phyloP scores from a whole-genome alignment of 495 filamentous ascomycete genomes.

The Paragyromitra xinjiangensis region DNA sequence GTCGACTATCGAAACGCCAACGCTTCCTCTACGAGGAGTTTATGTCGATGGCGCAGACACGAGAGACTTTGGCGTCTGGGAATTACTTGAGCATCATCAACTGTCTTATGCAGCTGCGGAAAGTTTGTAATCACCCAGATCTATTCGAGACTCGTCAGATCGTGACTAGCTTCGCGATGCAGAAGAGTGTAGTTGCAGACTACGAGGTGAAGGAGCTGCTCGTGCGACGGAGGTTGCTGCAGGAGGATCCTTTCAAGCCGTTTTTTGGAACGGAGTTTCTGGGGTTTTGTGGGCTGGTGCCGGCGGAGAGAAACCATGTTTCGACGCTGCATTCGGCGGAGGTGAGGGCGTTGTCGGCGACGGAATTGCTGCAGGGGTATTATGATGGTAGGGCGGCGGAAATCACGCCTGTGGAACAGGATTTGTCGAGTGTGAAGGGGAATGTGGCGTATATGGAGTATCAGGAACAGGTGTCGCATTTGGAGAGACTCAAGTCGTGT shows the following conservation, averaged over 20 bases:
- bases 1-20: constrained; percentile 91
- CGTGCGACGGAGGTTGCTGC: constrained; percentile 72
- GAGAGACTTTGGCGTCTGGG: constrained; percentile 86
- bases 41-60: constrained; percentile 90
- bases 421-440: constrained; percentile 70
- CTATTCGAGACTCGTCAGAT: constrained; percentile 98
- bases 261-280: constrained; percentile 67
- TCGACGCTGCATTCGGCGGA: constrained; percentile 70
- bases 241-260: constrained; percentile 69
- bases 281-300: constrained; percentile 81
- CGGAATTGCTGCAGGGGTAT: constrained; percentile 60
- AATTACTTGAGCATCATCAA: constrained; percentile 99
- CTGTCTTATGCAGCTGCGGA: constrained; percentile 95
- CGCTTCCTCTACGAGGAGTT: constrained; percentile 96
- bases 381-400: constrained; percentile 41
- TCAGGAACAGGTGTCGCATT: constrained; percentile 71
- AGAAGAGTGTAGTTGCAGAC: constrained; percentile 77
- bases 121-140: constrained; percentile 99
- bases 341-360: constrained; percentile 71
- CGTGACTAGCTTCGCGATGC: constrained; percentile 95
- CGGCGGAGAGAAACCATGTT: constrained; percentile 73
- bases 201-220: constrained; percentile 80
- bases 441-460: constrained; percentile 78
- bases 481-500: constrained; percentile 80
- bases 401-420: constrained; percentile 66